Conservation (phyloP, 768 basidiomycete genomes). For the Boletus sensibilis region DNA sequence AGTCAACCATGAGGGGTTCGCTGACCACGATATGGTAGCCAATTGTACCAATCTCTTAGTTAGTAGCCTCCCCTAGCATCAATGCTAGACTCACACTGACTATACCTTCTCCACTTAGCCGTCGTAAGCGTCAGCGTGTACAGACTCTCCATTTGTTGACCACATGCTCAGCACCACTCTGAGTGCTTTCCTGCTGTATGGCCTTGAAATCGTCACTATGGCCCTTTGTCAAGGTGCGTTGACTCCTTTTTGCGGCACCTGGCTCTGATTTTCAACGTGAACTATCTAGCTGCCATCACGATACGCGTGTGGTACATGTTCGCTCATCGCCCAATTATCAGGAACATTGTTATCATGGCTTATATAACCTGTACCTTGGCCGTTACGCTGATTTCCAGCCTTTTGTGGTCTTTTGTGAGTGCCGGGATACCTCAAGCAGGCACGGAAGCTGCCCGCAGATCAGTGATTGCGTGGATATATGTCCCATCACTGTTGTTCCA, state of each 20-base stretch:
- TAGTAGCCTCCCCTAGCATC: not conserved
- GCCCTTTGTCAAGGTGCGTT: conserved; percentile 19
- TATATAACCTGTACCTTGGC: not conserved
- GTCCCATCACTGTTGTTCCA: conserved; percentile 15
- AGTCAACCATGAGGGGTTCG: no score
- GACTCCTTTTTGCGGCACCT: not conserved
- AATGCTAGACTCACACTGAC: not conserved
- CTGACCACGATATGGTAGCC: not conserved
- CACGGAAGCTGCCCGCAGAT: not conserved
- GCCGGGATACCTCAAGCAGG: not conserved
- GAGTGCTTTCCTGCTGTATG: not conserved
- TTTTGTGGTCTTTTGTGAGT: not conserved
- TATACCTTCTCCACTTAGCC: not conserved
- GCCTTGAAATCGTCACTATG: not conserved
- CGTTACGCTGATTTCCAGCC: not conserved
- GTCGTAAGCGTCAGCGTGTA: conserved; percentile 6
- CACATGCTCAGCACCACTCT: not conserved
- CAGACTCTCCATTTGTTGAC: not conserved
- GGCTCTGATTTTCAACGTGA: not conserved
- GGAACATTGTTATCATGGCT: not conserved
- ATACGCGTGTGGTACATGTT: conserved; percentile 25
- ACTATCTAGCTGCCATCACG: conserved; percentile 11
- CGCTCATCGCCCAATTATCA: not conserved
- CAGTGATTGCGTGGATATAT: conserved; percentile 6
- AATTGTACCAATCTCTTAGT: not conserved